These are phyloP conservation scores for Sistotremastrum niveocremeum DNA, from an alignment of 768 basidiomycete species.

Conservation along the genomic window DNA sequence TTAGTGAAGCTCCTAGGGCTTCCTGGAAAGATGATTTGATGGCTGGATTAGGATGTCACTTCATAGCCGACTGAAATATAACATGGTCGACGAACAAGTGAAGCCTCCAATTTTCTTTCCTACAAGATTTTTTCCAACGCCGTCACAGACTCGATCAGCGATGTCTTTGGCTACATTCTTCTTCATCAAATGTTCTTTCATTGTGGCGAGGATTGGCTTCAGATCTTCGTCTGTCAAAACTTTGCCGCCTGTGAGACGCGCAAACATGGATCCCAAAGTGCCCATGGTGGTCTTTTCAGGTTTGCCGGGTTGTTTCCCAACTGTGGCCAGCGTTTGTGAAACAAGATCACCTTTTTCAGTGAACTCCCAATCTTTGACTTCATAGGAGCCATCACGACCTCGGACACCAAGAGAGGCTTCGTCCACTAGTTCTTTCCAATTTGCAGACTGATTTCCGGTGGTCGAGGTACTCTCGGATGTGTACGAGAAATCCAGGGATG, in stretches of 20 bases:
- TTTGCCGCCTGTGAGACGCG: conserved; percentile 77
- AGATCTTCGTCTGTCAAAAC: conserved; percentile 71
- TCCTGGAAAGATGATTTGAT: conserved; percentile 72
- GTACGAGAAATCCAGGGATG: conserved; percentile 73
- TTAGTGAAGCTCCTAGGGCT: conserved; percentile 77
- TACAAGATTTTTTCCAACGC: conserved; percentile 78
- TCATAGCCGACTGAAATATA: conserved; percentile 3
- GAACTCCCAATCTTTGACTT: conserved; percentile 81
- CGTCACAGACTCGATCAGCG: conserved; percentile 86
- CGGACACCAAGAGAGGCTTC: conserved; percentile 63
- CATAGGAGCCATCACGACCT: conserved; percentile 53
- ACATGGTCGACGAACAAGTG: conserved; percentile 4
- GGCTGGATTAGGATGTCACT: conserved; percentile 30
- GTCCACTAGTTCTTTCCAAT: conserved; percentile 53
- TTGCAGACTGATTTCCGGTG: conserved; percentile 22
- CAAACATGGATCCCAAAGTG: conserved; percentile 64
- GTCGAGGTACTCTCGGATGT: conserved; percentile 30
- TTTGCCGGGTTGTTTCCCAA: conserved; percentile 17
- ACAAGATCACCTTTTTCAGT: conserved; percentile 37
- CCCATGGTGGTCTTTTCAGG: conserved; percentile 31
- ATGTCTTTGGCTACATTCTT: conserved; percentile 98
- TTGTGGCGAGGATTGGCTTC: conserved; percentile 76
- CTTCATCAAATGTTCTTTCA: conserved; percentile 97
- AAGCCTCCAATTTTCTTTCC: conserved; percentile 88
- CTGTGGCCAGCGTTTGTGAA: conserved; percentile 39